These are phyloP conservation scores for Trypanosoma congolense DNA, from an alignment of 208 protist species.

Conservation along the genomic window DNA sequence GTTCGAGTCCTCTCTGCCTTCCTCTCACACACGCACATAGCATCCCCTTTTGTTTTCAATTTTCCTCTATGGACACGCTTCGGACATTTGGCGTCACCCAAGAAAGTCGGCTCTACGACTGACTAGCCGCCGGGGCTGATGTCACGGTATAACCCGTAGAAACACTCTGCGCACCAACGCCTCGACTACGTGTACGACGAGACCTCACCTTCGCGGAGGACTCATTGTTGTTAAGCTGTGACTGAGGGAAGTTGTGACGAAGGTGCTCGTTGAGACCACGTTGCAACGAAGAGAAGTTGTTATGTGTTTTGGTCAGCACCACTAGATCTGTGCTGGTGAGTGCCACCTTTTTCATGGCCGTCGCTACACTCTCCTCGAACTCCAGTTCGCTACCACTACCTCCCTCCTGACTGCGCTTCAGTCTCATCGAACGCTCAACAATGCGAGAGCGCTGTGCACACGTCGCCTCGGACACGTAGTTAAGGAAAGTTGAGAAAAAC, in stretches of 20 bases:
- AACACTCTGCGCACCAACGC: too few relatives aligned
- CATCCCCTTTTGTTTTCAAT: too few relatives aligned
- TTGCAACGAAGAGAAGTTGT: slow-evolving; percentile 83
- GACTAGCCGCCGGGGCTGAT: too few relatives aligned
- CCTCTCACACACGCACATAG: too few relatives aligned
- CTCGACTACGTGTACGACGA: too few relatives aligned
- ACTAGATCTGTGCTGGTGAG: slow-evolving; percentile 59
- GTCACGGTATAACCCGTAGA: too few relatives aligned
- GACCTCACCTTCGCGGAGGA: too few relatives aligned
- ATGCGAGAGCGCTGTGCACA: slow-evolving; percentile 56
- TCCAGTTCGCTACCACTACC: slow-evolving; percentile 20
- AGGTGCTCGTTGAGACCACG: slow-evolving; percentile 79
- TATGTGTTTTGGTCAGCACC: slow-evolving; percentile 38
- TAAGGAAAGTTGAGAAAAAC: slow-evolving; percentile 79
- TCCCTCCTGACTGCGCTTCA: slow-evolving; percentile 41
- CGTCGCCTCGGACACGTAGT: slow-evolving; percentile 85
- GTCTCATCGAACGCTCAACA: slow-evolving; percentile 52
- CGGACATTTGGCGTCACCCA: too few relatives aligned
- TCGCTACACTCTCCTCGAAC: slow-evolving; percentile 34
- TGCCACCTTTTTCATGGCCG: slow-evolving; percentile 36
- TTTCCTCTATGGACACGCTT: too few relatives aligned
- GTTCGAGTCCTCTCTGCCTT: too few relatives aligned
- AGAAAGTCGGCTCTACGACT: too few relatives aligned
- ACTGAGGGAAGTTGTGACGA: slow-evolving; percentile 64
- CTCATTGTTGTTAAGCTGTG: slow-evolving; percentile 12